A percentile compares a stretch with the other conserved stretches of the same genome.
These are phyloP conservation scores for Nematodospora valgi DNA, from an alignment of 805 yeast genomes.

Conservation along the genomic window DNA sequence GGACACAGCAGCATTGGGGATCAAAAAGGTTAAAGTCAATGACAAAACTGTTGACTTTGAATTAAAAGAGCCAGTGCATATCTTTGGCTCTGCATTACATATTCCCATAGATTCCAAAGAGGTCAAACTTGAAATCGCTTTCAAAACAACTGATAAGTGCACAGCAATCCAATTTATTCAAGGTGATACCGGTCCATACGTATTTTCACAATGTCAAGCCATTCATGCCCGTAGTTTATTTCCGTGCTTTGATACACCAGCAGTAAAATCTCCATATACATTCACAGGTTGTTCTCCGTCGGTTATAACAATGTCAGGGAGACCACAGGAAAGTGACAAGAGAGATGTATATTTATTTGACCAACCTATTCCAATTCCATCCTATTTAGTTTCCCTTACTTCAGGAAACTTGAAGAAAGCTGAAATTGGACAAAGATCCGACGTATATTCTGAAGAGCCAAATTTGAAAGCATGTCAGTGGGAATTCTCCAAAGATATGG, in stretches of 20 bases:
- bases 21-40: conserved; percentile 18
- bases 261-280: conserved; percentile 25
- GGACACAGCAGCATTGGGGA: conserved; percentile 26
- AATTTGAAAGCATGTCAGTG: conserved; percentile 26
- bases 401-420: conserved; percentile 29
- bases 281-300: conserved; percentile 24
- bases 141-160: conserved; percentile 26
- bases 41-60: conserved; percentile 11
- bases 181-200: conserved; percentile 31
- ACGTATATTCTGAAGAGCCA: conserved; percentile 26
- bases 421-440: conserved; percentile 33
- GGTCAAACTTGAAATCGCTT: conserved; percentile 17
- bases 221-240: conserved; percentile 34
- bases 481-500: conserved; percentile 36
- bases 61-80: conserved; percentile 13
- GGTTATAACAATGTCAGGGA: conserved; percentile 28
- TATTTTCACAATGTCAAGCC: conserved; percentile 36
- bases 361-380: conserved; percentile 35
- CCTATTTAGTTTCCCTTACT: conserved; percentile 32
- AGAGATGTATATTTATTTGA: conserved; percentile 20
- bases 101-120: conserved; percentile 12
- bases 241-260: conserved; percentile 38
- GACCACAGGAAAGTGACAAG: conserved; percentile 16
- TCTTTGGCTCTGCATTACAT: conserved; percentile 24
- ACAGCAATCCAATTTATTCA: conserved; percentile 34